Evolutionary conservation across 1,284 basidiomycete species (phyloP).

Genomic region (Pulchroboletus neoregius): DNA sequence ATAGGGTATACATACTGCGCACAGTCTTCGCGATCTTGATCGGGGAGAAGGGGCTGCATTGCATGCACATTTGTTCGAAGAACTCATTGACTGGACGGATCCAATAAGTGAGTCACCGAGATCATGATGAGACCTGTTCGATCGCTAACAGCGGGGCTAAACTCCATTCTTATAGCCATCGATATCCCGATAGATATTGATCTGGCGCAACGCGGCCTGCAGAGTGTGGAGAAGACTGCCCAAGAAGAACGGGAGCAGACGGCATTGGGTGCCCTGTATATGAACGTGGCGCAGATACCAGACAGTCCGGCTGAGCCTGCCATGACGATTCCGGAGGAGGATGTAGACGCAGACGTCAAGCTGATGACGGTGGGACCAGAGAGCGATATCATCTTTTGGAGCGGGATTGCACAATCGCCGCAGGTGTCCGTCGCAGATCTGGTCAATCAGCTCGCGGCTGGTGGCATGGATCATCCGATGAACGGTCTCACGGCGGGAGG

Average conservation of each 20-base stretch:
- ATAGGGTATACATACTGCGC: slow-evolving; percentile 61
- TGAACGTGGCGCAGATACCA: slow-evolving; percentile 63
- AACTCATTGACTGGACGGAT: slow-evolving; percentile 77
- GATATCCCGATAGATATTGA: slow-evolving; percentile 59
- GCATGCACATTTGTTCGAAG: slow-evolving; percentile 76
- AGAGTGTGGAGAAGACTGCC: slow-evolving; percentile 59
- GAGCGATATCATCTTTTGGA: slow-evolving; percentile 63
- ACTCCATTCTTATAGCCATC: slow-evolving; percentile 42
- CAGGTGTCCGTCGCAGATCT: slow-evolving; percentile 60
- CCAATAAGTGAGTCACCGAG: slow-evolving; percentile 54
- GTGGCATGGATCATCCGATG: slow-evolving; percentile 32
- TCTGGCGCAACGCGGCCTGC: slow-evolving; percentile 50
- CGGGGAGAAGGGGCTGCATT: slow-evolving; percentile 78
- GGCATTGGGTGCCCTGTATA: slow-evolving; percentile 70
- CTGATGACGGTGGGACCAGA: slow-evolving; percentile 67
- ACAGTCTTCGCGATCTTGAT: slow-evolving; percentile 77
- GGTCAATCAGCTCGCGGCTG: slow-evolving; percentile 58
- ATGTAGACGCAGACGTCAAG: slow-evolving; percentile 58
- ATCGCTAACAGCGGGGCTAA: slow-evolving; percentile 16
- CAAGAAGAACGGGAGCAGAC: slow-evolving; percentile 76
- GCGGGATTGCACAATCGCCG: slow-evolving; percentile 35
- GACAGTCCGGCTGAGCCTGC: slow-evolving; percentile 72
- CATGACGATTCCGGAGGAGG: slow-evolving; percentile 57
- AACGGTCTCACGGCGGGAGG: slow-evolving; percentile 1
- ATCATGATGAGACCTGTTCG: slow-evolving; percentile 12